These are phyloP conservation scores for Pleurotus salmoneostramineus DNA, from an alignment of 768 basidiomycete genomes.

Conservation along the genomic window DNA sequence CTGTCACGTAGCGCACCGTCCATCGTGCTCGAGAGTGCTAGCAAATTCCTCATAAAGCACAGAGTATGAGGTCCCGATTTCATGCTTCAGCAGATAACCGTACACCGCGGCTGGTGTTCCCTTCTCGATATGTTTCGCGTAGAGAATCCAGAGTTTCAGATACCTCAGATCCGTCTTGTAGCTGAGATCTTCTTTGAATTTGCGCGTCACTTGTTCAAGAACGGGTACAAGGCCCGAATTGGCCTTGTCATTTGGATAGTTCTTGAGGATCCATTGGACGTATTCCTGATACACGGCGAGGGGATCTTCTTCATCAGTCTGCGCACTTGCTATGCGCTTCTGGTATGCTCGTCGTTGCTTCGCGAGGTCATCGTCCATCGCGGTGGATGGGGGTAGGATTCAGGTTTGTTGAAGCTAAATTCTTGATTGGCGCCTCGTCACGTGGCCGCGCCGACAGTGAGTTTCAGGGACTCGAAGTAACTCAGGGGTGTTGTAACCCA, in stretches of 20 bases:
- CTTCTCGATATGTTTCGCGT: slow-evolving; percentile 76
- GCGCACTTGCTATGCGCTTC: slow-evolving; percentile 43
- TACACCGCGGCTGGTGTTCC: slow-evolving; percentile 68
- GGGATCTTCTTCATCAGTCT: slow-evolving; percentile 80
- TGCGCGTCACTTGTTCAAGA: slow-evolving; percentile 77
- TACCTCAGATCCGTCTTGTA: slow-evolving; percentile 90
- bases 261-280: slow-evolving; percentile 85
- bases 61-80: slow-evolving; percentile 74
- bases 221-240: slow-evolving; percentile 75
- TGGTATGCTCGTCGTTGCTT: slow-evolving; percentile 31
- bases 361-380: background rate
- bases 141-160: slow-evolving; percentile 87
- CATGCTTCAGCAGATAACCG: slow-evolving; percentile 65
- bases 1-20: slow-evolving; percentile 53
- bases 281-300: slow-evolving; percentile 83
- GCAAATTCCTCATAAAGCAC: slow-evolving; percentile 93
- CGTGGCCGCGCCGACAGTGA: background rate
- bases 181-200: slow-evolving; percentile 77
- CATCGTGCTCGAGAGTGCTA: slow-evolving; percentile 64
- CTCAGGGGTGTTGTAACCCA: too few species aligned
- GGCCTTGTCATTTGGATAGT: slow-evolving; percentile 66
- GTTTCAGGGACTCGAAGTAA: too few species aligned
- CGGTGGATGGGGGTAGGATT: background rate
- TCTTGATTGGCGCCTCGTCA: background rate
- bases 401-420: slow-evolving; percentile 14